phyloP scores from a whole-genome alignment of 2,329 filamentous ascomycete species.

The Claviceps citrina region DNA sequence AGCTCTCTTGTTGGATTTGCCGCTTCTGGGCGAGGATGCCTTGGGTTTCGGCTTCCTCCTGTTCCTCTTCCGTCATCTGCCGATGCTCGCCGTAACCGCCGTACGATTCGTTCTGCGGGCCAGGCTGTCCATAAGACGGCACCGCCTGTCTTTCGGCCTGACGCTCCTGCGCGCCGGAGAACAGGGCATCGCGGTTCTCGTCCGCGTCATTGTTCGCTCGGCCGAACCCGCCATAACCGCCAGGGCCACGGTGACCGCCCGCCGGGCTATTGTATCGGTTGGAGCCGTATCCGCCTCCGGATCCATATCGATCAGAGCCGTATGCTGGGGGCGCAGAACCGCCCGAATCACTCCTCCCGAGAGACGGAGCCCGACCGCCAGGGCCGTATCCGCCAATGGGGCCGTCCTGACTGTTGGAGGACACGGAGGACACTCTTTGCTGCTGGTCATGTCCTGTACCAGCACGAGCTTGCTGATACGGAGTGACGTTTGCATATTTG shows the following conservation, averaged over 20 bases:
- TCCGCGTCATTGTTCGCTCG: slow-evolving; percentile 29
- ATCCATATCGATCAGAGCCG: slow-evolving; percentile 37
- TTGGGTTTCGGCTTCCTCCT: slow-evolving; percentile 58
- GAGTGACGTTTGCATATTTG: slow-evolving; percentile 29
- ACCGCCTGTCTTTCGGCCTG: slow-evolving; percentile 24
- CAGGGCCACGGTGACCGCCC: slow-evolving; percentile 28
- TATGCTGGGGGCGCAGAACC: slow-evolving; percentile 27
- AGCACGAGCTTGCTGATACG: slow-evolving; percentile 29
- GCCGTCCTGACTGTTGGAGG: slow-evolving; percentile 14
- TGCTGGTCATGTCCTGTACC: slow-evolving; percentile 17
- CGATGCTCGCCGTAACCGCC: slow-evolving; percentile 52
- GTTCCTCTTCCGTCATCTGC: slow-evolving; percentile 66
- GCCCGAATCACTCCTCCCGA: slow-evolving; percentile 10
- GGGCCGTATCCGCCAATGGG: slow-evolving; percentile 8
- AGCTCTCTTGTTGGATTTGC: slow-evolving; percentile 63
- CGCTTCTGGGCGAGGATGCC: slow-evolving; percentile 38
- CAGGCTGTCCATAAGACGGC: slow-evolving; percentile 13
- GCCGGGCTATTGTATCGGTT: slow-evolving; percentile 27
- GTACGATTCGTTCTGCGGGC: slow-evolving; percentile 18
- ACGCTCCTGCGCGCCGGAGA: slow-evolving; percentile 39
- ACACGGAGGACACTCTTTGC: too few species aligned
- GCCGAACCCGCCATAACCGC: slow-evolving; percentile 47
- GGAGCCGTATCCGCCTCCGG: slow-evolving; percentile 33
- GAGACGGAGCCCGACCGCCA: slow-evolving; percentile 1
- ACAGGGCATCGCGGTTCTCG: slow-evolving; percentile 46